These are phyloP conservation scores for Magnusiomyces paraingens DNA, from an alignment of 1,139 yeast species.

Conservation along the genomic window DNA sequence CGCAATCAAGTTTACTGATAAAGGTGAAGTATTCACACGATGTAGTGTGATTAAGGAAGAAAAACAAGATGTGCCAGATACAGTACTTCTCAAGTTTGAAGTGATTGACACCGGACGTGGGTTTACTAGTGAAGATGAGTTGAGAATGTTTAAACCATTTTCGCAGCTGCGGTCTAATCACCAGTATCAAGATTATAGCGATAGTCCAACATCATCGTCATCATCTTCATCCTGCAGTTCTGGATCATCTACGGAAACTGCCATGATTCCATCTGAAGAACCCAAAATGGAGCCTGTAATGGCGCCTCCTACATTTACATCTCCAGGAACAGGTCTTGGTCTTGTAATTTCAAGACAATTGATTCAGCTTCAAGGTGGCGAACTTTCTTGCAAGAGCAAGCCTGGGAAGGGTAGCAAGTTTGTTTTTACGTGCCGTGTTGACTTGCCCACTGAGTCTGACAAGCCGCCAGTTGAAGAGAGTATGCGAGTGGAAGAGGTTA, in stretches of 20 bases:
- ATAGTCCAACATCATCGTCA: too few species aligned
- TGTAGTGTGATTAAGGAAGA: conserved; percentile 21
- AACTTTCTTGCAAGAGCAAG: conserved; percentile 59
- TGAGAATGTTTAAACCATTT: conserved; percentile 83
- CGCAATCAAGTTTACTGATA: conserved; percentile 75
- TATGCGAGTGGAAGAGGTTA: background rate
- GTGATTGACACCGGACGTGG: conserved; percentile 91
- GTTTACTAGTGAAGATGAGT: conserved; percentile 48
- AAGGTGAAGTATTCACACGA: conserved; percentile 51
- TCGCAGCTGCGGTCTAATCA: conserved; percentile 53
- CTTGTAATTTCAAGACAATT: conserved; percentile 79
- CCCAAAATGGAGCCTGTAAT: background rate
- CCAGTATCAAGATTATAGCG: too few species aligned
- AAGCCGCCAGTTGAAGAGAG: conserved; percentile 19
- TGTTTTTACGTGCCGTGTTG: conserved; percentile 30
- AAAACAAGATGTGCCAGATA: background rate
- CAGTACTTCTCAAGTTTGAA: conserved; percentile 55
- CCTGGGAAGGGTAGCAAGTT: conserved; percentile 79
- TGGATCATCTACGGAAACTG: too few species aligned
- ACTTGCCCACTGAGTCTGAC: conserved; percentile 27
- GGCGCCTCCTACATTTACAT: background rate
- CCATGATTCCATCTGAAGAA: too few species aligned
- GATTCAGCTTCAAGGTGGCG: conserved; percentile 81
- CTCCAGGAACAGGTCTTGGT: conserved; percentile 81
- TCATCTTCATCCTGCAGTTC: too few species aligned